Percentiles rank a stretch among this genome's conserved stretches.
Evolutionary conservation across 371 early-diverging fungal species (phyloP).

Genomic region (Conidiobolus incongruus): DNA sequence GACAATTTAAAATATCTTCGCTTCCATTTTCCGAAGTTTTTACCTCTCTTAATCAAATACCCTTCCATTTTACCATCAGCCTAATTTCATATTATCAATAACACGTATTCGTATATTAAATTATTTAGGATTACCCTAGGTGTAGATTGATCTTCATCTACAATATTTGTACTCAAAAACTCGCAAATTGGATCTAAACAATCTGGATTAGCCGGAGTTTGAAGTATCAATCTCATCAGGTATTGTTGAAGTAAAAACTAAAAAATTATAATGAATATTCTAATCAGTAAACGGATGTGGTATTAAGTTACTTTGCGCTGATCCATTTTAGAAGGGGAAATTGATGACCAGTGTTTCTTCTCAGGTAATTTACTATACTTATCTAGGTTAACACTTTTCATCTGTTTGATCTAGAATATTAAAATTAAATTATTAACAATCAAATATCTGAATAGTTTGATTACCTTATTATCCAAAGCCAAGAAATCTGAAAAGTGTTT

Average conservation of each 20-base stretch:
- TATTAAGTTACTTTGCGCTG: slow-evolving; percentile 25
- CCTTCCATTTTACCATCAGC: slow-evolving; percentile 41
- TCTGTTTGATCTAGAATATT: slow-evolving; percentile 18
- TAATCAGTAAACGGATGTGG: background rate
- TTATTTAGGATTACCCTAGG: background rate
- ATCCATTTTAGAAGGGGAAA: slow-evolving; percentile 41
- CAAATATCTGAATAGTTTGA: no score
- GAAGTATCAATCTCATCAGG: background rate
- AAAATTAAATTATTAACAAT: slow-evolving; percentile 15
- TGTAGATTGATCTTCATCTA: background rate
- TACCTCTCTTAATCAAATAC: slow-evolving; percentile 20
- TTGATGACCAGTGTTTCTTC: slow-evolving; percentile 37
- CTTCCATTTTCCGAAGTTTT: slow-evolving; percentile 35
- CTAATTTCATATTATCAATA: background rate
- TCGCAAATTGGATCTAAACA: background rate
- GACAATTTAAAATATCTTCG: slow-evolving; percentile 44
- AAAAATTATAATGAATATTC: background rate
- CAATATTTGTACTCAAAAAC: no score
- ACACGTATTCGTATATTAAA: no score
- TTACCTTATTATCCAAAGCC: slow-evolving; percentile 38
- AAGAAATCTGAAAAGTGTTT: slow-evolving; percentile 63
- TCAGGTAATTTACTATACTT: slow-evolving; percentile 41
- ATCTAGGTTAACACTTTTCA: slow-evolving; percentile 14
- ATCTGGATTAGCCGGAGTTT: background rate
- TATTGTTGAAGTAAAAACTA: slow-evolving; percentile 1